Base-by-base conservation (phyloP, 495 filamentous ascomycete species). In the Trichoderma orchidacearum region DNA sequence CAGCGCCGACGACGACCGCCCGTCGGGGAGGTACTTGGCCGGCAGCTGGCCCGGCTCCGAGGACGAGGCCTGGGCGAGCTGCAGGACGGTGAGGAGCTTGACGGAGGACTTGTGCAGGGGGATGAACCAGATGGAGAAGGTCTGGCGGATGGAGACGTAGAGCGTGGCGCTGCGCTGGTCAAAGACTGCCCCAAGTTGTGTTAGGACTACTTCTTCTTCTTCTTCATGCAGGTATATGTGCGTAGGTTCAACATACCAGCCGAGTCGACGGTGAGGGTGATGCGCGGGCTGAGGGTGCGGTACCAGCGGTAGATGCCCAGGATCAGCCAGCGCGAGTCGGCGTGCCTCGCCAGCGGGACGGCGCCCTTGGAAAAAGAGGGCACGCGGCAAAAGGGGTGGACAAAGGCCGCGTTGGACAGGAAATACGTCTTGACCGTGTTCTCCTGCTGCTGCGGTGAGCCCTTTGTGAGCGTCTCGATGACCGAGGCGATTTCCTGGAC, bases 241-340 rank as follows among this genome's bases (percentile, higher is more conserved):
- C 30, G 23, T 18, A 59, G 53, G 30, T 17, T 28, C 23, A 28
- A 65, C 75, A 56, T 68, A 89, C 86, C 83, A 23, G 84, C 68
- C 13, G 84, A 87, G 57, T 87, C 74, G 9, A 95, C 71, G 0
- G 78, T 64, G n/a, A 90, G 61, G 23, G 81, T 71, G 50, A 91
- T 87, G n/a, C 73, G 70, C 1, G 90, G 90, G 32, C 80, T 85
- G 64, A 94, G 73, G 60, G 92, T 83, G 64, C 89, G 89, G 68
- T 94, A 93, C 86, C 89, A 95, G 58, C 84, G 85, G 61, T 85
- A 92, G 34, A 95, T 85, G 56, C 77, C 77, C 57, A 73, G 72
- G 28, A 94, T 74, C 18, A 85, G 64, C 64, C 72, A 75, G 38
- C 87, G 75, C 12, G 86, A 85, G 55, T 72, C 69, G 30, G 79